Evolutionary conservation across 139 green algal genomes (phyloP).

Genomic region (Nannochloris sp.): DNA sequence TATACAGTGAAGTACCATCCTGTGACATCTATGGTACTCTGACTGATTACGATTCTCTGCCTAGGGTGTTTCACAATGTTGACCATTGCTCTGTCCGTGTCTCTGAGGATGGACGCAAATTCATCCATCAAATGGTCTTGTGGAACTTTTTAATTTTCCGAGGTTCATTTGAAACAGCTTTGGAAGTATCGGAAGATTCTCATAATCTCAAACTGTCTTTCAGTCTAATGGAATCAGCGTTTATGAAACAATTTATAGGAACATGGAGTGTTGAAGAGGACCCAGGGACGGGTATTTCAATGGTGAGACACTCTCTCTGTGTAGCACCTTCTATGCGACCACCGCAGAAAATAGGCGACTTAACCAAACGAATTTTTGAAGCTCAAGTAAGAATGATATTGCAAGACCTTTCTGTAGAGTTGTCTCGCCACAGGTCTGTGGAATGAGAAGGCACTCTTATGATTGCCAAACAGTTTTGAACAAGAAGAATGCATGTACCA

Average conservation of each 20-base stretch:
- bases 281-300: neutral
- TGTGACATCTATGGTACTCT: slow-evolving; percentile 7
- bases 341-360: slow-evolving; percentile 19
- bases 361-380: slow-evolving; percentile 21
- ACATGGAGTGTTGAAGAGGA: slow-evolving; percentile 12
- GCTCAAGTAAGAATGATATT: slow-evolving; percentile 19
- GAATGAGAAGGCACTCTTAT: no score
- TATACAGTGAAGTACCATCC: neutral
- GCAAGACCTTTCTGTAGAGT: slow-evolving; percentile 11
- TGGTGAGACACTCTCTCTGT: slow-evolving; percentile 14
- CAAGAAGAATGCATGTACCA: slow-evolving; percentile 1
- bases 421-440: neutral
- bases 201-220: slow-evolving; percentile 9
- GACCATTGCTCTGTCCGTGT: neutral
- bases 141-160: slow-evolving; percentile 29
- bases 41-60: slow-evolving; percentile 19
- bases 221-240: slow-evolving; percentile 19
- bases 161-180: slow-evolving; percentile 22
- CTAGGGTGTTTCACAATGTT: slow-evolving; percentile 20
- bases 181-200: slow-evolving; percentile 15
- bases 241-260: slow-evolving; percentile 26
- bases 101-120: slow-evolving; percentile 10
- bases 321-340: slow-evolving; percentile 13
- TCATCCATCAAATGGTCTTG: slow-evolving; percentile 15
- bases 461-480: neutral